Conservation (phyloP, 1,139 yeast genomes). For the Blastobotrys petasosporus region DNA sequence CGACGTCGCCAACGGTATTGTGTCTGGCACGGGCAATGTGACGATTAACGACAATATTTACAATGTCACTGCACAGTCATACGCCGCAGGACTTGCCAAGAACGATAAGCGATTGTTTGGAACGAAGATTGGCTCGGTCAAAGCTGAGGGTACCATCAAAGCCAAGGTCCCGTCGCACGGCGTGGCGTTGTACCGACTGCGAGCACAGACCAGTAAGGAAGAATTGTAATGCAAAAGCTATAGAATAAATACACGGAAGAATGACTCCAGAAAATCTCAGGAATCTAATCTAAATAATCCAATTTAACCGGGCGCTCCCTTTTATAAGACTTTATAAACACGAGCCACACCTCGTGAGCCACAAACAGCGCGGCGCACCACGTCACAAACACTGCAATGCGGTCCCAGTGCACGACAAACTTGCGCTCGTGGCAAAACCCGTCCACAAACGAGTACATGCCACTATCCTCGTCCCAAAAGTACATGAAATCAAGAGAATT, state of each 20-base stretch:
- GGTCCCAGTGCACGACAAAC: constrained; percentile 10
- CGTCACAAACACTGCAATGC: neutral
- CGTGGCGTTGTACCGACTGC: constrained; percentile 15
- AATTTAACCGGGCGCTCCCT: too few species aligned
- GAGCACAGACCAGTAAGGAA: constrained; percentile 1
- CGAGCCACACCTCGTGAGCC: too few species aligned
- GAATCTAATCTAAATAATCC: too few species aligned
- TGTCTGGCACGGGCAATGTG: constrained; percentile 4
- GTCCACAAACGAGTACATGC: constrained; percentile 25
- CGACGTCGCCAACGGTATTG: constrained; percentile 10
- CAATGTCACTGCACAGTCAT: constrained; percentile 15
- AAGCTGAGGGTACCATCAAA: constrained; percentile 11
- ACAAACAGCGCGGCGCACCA: too few species aligned
- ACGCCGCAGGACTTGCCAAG: constrained; percentile 15
- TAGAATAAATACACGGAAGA: neutral
- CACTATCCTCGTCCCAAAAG: constrained; percentile 22
- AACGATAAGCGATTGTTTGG: constrained; percentile 15
- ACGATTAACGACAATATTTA: constrained; percentile 10
- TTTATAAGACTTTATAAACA: too few species aligned
- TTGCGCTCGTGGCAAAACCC: constrained; percentile 23
- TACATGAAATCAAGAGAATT: constrained; percentile 21
- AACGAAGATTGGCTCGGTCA: constrained; percentile 13
- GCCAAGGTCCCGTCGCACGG: constrained; percentile 16
- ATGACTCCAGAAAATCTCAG: too few species aligned
- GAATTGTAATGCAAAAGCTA: neutral